Evolutionary conservation across 352 stramenopile genomes (phyloP).

Genomic region (Pythium plurisporium): DNA sequence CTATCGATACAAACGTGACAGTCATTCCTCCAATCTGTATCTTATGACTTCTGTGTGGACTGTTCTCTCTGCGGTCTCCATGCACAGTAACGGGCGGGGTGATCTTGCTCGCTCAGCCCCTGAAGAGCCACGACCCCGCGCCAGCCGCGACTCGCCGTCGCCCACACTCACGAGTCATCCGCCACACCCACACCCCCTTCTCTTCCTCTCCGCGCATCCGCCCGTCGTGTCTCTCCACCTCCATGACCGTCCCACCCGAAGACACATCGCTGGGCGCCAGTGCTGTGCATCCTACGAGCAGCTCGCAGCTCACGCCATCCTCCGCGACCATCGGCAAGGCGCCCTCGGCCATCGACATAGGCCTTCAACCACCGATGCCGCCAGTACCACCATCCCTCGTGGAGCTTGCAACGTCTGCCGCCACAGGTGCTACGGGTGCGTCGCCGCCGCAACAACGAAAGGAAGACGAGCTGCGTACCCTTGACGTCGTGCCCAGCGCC

Average conservation of each 20-base stretch:
- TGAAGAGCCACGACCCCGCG: constrained; percentile 16
- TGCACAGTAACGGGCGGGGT: not conserved
- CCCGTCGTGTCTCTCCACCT: not conserved
- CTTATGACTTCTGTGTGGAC: constrained; percentile 7
- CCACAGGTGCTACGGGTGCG: not conserved
- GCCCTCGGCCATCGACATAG: not conserved
- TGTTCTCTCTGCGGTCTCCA: not conserved
- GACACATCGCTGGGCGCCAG: not conserved
- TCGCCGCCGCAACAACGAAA: constrained; percentile 24
- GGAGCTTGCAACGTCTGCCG: constrained; percentile 1
- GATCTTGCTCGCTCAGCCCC: not conserved
- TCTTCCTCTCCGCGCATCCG: not conserved
- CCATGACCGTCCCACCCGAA: constrained; percentile 13
- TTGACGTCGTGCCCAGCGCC: constrained; percentile 16
- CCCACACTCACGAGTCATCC: not conserved
- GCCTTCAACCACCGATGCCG: not conserved
- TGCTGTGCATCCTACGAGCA: constrained; percentile 12
- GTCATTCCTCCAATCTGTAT: too few relatives aligned
- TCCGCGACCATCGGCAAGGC: constrained; percentile 8
- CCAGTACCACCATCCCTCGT: constrained; percentile 7
- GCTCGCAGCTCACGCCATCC: not conserved
- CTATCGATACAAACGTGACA: too few relatives aligned
- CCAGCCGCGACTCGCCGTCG: not conserved
- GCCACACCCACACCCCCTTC: not conserved
- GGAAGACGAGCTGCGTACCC: constrained; percentile 42